Base-by-base conservation (phyloP, 176 grass and related monocot genomes). In the Oropetium thomaeum region DNA sequence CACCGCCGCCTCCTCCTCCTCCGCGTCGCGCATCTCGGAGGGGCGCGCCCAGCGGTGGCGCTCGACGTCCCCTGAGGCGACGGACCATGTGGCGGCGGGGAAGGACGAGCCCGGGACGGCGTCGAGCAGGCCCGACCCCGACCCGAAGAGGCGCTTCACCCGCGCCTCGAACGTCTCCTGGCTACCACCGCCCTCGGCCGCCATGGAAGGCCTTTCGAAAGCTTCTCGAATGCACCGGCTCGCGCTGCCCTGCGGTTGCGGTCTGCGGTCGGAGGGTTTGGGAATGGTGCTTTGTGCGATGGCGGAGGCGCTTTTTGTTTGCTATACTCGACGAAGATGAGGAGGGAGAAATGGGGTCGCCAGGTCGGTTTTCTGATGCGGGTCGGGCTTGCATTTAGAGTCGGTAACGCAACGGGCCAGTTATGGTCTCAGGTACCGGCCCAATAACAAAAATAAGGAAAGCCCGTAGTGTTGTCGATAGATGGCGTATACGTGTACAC, bases 111-210 rank as follows among this genome's bases (percentile, higher is more conserved):
- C 81, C 25, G 87, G 92, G 5, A 99, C 92, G 19, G 49, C 80
- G 42, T 87, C 92, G 77, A 90, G 90, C 79, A 99, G 92, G 60
- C 79, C 58, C 15, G 96, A 88, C 38, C 79, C 58, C 15, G 96
- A 88, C 38, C 92, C 96, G 69, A 99, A 99, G 10, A 99, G 85
- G 23, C 96, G 85, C 89, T 99, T 99, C 79, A 96, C 92, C 52
- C 96, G 82, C 62, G 65, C 64, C 82, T 99, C 85, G 79, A 99
- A 99, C 65, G 79, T 76, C 67, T 93, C 90, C 38, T 80, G 83
- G 0, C 54, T 76, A 5, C 35, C 42, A 8, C 33, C 42, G 25
- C 73, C 79, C 68, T 73, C 85, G 27, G 52, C 52, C 60, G 67
- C 85, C 85, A 83, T 83, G 35, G 34, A 29, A 48, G 26, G 51